phyloP scores from a whole-genome alignment of 2,329 filamentous ascomycete species.

The Aureobasidium mangrovei region DNA sequence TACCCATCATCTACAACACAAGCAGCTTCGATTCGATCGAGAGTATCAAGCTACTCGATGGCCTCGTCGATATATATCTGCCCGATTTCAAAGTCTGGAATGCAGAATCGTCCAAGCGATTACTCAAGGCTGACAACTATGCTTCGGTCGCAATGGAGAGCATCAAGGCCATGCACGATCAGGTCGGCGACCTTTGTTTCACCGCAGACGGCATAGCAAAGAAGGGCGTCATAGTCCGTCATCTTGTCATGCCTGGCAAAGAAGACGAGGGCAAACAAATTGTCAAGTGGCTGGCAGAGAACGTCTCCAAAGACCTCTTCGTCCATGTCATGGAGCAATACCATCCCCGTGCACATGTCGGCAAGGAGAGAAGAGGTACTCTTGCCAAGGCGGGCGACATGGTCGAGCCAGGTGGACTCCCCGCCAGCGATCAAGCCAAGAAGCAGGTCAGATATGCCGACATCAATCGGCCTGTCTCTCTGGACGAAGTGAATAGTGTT shows the following conservation, averaged over 20 bases:
- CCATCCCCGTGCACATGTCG: conserved; percentile 70
- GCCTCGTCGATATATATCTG: too few relatives aligned
- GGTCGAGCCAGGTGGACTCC: conserved; percentile 24
- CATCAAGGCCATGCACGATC: too few relatives aligned
- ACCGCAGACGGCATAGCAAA: conserved; percentile 74
- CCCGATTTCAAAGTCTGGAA: too few relatives aligned
- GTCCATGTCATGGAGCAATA: conserved; percentile 89
- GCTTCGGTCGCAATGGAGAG: too few relatives aligned
- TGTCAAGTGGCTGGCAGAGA: conserved; percentile 64
- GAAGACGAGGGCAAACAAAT: conserved; percentile 66
- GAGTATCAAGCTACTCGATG: too few relatives aligned
- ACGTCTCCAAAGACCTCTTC: conserved; percentile 67
- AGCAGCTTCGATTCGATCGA: too few relatives aligned
- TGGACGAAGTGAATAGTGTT: conserved; percentile 58
- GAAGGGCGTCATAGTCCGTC: conserved; percentile 64
- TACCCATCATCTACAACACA: too few relatives aligned
- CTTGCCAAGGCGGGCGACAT: conserved; percentile 21
- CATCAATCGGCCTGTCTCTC: conserved; percentile 63
- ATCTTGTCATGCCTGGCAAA: conserved; percentile 77
- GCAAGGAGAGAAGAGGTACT: conserved; percentile 49
- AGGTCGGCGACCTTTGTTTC: conserved; percentile 68
- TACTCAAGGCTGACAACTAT: too few relatives aligned
- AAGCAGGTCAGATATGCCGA: conserved; percentile 59
- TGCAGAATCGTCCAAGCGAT: too few relatives aligned
- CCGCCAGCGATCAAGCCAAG: conserved; percentile 22